Evolutionary conservation across 2,329 filamentous ascomycete species (phyloP), one percentile per base, ranked within the genome.

Genomic region (Cryphonectria parasitica): DNA sequence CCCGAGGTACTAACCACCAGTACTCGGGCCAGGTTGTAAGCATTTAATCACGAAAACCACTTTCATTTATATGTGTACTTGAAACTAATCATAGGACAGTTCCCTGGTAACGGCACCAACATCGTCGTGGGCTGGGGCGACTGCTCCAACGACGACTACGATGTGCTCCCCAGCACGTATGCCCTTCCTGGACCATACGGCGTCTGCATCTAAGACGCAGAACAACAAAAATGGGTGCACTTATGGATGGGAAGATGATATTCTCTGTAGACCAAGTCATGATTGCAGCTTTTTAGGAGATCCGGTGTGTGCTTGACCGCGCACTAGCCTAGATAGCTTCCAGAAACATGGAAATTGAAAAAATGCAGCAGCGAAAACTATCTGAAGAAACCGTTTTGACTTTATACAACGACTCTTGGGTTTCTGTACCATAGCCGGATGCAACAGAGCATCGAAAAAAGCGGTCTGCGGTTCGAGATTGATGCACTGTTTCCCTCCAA

Each of bases 51-150:
- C 54, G 4, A 1, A 7, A 19, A 39, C 11, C 5, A 39, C 0
- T n/a, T 17, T 61, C 1, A n/a, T 8, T 1, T 39, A 17, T 13
- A 31, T 3, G 4, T 61, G 31, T 0, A 19, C 34, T 19, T 34
- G 8, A 54, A 19, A 28, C 54, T 58, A 15, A 31, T 15, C 3
- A 19, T 19, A 3, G 5, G 31, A 31, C 2, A 39, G 58, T 61
- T 61, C 58, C 31, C 34, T 39, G 31, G 58, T 34, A 61, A 61
- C 31, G 58, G 58, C 22, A 39, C 58, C 34, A 61, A 61, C 58
- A 36, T 61, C 28, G 13, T 61, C 2, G 58, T 61, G 11, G 58
- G 58, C 58, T 61, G 34, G 34, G 31, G 58, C 15, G 25, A 58
- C 54, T 58, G 25, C 28, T 8, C 25, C 25, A 58, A 58, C 28